phyloP scores from a whole-genome alignment of 306 rosid species.

The Purshia tridentata region DNA sequence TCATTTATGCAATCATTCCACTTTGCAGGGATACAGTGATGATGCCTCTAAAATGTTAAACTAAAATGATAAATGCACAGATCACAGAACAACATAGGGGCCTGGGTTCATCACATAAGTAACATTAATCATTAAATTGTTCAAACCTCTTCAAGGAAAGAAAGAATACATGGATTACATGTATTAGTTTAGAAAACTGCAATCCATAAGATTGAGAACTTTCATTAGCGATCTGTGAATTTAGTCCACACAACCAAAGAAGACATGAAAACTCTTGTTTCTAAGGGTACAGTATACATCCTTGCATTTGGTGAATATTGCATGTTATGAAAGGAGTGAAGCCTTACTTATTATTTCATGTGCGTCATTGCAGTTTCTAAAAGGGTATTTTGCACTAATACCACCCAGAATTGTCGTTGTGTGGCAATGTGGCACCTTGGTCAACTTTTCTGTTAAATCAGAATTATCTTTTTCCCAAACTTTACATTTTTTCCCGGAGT shows the following conservation, averaged over 20 bases:
- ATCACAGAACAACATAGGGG: background rate
- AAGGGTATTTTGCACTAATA: background rate
- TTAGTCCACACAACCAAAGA: background rate
- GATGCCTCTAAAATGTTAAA: background rate
- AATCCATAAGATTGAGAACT: background rate
- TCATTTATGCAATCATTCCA: background rate
- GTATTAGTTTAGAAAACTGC: background rate
- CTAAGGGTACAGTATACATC: background rate
- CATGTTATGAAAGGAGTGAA: background rate
- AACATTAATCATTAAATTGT: background rate
- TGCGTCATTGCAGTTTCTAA: background rate
- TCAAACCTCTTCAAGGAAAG: background rate
- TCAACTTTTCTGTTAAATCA: no score
- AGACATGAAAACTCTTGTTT: background rate
- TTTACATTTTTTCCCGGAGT: no score
- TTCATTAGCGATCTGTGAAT: background rate
- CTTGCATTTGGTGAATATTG: background rate
- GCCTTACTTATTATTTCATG: background rate
- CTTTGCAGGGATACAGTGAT: background rate
- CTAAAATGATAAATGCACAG: background rate
- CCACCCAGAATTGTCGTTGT: no score
- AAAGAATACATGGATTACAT: background rate
- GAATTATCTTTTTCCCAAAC: no score
- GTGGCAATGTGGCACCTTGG: no score
- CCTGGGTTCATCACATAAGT: background rate